phyloP scores from a whole-genome alignment of 2,329 filamentous ascomycete species.

The Metarhizium brunneum region DNA sequence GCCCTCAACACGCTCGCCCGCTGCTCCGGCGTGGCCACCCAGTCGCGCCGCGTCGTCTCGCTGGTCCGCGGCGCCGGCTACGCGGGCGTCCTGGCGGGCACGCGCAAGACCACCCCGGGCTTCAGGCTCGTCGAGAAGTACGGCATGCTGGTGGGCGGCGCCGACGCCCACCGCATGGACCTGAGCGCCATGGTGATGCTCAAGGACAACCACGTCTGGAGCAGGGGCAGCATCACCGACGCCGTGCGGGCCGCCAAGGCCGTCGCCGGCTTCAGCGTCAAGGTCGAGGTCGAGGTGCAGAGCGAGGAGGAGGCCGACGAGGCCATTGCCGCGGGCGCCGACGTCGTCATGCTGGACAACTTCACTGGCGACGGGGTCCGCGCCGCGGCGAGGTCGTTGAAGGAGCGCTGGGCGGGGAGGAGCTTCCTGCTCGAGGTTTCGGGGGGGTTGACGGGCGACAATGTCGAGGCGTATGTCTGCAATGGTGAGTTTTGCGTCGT shows the following conservation, averaged over 20 bases:
- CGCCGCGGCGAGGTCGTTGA: constrained; percentile 63
- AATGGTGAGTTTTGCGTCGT: constrained; percentile 41
- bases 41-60: constrained; percentile 44
- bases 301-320: constrained; percentile 81
- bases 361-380: constrained; percentile 75
- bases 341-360: constrained; percentile 97
- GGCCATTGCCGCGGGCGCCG: constrained; percentile 81
- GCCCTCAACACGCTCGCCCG: constrained; percentile 84
- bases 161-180: constrained; percentile 86
- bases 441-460: constrained; percentile 77
- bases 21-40: constrained; percentile 84
- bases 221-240: constrained; percentile 73
- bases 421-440: constrained; percentile 84
- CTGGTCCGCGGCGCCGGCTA: constrained; percentile 61
- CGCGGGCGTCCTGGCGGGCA: constrained; percentile 78
- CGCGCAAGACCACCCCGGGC: constrained; percentile 91
- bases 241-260: constrained; percentile 78
- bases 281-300: constrained; percentile 94
- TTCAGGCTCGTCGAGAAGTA: constrained; percentile 97
- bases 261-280: constrained; percentile 81
- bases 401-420: constrained; percentile 69
- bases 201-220: constrained; percentile 98
- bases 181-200: constrained; percentile 95
- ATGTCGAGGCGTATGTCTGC: constrained; percentile 73
- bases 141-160: constrained; percentile 89